These are phyloP conservation scores for Calonectria hawksworthii DNA, from an alignment of 2,329 filamentous ascomycete genomes.

Conservation along the genomic window DNA sequence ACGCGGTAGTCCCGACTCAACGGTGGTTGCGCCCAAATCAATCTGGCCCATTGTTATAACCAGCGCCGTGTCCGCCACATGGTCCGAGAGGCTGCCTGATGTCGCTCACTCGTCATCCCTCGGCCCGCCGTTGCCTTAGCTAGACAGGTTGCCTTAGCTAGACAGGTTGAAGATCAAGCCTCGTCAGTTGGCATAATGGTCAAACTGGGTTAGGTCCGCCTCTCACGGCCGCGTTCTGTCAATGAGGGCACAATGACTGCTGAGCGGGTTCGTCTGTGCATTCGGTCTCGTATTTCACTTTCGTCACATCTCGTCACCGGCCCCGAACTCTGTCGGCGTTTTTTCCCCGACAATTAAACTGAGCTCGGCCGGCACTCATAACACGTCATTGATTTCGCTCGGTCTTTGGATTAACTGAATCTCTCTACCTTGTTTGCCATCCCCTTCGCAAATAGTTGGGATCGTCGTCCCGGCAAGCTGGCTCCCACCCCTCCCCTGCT, in stretches of 20 bases:
- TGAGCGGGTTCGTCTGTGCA: constrained; percentile 28
- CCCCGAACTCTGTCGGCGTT: not conserved
- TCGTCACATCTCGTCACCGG: constrained; percentile 3
- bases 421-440: constrained; percentile 23
- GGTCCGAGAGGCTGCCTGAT: constrained; percentile 25
- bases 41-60: constrained; percentile 8
- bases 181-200: constrained; percentile 23
- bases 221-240: not conserved
- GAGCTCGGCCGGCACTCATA: not conserved
- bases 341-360: not conserved
- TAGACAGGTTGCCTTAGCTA: not conserved
- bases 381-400: not conserved
- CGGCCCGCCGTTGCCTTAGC: not conserved
- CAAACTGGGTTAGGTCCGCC: constrained; percentile 1
- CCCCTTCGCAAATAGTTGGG: constrained; percentile 19
- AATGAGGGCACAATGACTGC: not conserved
- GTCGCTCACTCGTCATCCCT: constrained; percentile 24
- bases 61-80: constrained; percentile 31
- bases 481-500: constrained; percentile 38
- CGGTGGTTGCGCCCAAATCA: constrained; percentile 38
- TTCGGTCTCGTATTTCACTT: not conserved
- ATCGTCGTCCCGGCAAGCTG: constrained; percentile 31
- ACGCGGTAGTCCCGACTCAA: constrained; percentile 18
- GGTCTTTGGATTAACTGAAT: not conserved
- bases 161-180: constrained; percentile 12